phyloP scores from a whole-genome alignment of 1,284 basidiomycete species.

The Cutaneotrichosporon cavernicola region DNA sequence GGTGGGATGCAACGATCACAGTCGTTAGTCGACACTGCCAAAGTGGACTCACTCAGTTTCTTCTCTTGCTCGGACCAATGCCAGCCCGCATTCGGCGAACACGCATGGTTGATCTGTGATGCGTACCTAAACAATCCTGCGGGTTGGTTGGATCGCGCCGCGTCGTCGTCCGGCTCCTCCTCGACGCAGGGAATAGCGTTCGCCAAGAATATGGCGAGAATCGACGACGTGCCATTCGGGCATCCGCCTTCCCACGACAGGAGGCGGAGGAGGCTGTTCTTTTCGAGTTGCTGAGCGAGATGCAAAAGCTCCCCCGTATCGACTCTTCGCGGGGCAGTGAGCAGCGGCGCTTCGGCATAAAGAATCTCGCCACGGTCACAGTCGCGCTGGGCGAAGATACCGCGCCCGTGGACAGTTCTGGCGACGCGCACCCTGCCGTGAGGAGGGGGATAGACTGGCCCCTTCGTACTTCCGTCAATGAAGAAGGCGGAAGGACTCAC shows the following conservation, averaged over 20 bases:
- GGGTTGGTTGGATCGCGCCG: background rate
- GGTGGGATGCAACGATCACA: background rate
- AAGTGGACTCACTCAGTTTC: background rate
- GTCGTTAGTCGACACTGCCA: background rate
- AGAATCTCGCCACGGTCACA: constrained; percentile 1
- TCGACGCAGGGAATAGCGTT: constrained; percentile 15
- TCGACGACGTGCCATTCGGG: background rate
- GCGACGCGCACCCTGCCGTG: background rate
- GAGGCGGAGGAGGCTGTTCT: background rate
- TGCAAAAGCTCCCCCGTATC: background rate
- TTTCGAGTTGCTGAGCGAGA: background rate
- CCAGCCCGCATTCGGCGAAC: constrained; percentile 33
- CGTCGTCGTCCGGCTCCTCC: background rate
- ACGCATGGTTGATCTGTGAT: constrained; percentile 34
- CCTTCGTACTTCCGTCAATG: too few species aligned
- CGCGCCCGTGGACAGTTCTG: background rate
- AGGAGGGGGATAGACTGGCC: background rate
- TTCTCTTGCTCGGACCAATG: constrained; percentile 17
- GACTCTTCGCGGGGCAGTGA: background rate
- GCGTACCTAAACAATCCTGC: constrained; percentile 29
- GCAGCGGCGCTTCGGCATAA: constrained; percentile 7
- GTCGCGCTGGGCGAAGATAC: background rate
- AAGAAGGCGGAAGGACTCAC: too few species aligned
- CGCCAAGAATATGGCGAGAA: background rate
- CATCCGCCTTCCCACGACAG: background rate